Evolutionary conservation across 2,329 filamentous ascomycete genomes (phyloP).

Genomic region (Exophiala lecanii-corni): DNA sequence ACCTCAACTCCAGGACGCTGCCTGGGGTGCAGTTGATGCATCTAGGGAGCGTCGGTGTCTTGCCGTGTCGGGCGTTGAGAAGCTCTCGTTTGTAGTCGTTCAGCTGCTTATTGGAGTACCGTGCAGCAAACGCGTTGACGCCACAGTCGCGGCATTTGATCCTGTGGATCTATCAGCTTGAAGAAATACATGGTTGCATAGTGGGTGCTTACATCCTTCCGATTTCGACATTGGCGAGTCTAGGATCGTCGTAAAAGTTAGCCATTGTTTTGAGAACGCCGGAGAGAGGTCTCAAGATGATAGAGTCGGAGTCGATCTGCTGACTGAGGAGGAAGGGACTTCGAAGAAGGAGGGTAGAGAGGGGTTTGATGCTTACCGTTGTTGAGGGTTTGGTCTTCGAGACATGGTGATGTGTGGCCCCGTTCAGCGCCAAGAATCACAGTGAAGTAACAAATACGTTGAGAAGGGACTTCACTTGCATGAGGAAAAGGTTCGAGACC

Average conservation of each 20-base stretch:
- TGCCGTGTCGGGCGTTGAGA: conserved; percentile 15
- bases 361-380: background rate
- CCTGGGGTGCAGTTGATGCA: conserved; percentile 44
- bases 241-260: conserved; percentile 4
- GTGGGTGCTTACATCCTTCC: conserved; percentile 12
- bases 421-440: background rate
- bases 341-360: background rate
- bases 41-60: conserved; percentile 27
- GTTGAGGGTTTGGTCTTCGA: background rate
- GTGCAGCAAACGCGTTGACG: conserved; percentile 34
- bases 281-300: too few species aligned
- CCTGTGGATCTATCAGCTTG: conserved; percentile 28
- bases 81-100: conserved; percentile 26
- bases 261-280: too few species aligned
- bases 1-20: conserved; percentile 45
- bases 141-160: conserved; percentile 46
- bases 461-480: too few species aligned
- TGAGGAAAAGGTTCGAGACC: too few species aligned
- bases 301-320: too few species aligned
- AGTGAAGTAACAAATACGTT: too few species aligned
- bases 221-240: conserved; percentile 14
- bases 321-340: too few species aligned
- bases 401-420: background rate
- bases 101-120: conserved; percentile 48
- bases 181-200: background rate